phyloP scores from a whole-genome alignment of 176 grass and related monocot species.

The Neostapfia colusana region DNA sequence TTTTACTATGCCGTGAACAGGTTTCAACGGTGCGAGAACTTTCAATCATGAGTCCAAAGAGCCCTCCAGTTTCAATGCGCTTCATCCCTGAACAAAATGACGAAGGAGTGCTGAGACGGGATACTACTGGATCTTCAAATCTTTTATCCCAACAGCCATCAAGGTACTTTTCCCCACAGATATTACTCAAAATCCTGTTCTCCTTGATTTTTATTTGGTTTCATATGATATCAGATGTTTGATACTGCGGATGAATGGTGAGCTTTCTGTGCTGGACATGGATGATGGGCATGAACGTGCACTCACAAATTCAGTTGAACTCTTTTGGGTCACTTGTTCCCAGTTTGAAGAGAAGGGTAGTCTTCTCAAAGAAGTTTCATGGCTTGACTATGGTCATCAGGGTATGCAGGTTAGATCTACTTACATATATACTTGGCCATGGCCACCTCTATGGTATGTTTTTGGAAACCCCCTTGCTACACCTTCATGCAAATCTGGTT shows the following conservation, averaged over 20 bases:
- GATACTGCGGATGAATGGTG: constrained; percentile 90
- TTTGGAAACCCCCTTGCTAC: background rate
- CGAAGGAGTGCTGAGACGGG: constrained; percentile 44
- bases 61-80: constrained; percentile 84
- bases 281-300: constrained; percentile 89
- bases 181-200: constrained; percentile 20
- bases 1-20: constrained; percentile 46
- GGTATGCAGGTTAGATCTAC: constrained; percentile 88
- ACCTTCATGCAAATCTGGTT: constrained; percentile 34
- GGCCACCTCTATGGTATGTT: background rate
- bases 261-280: constrained; percentile 93
- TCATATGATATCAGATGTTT: constrained; percentile 73
- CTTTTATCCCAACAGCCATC: constrained; percentile 72
- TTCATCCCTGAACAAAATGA: constrained; percentile 76
- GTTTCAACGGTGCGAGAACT: constrained; percentile 93
- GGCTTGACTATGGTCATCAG: constrained; percentile 96
- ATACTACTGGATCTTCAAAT: constrained; percentile 48
- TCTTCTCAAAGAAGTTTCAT: constrained; percentile 99
- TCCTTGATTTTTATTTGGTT: constrained; percentile 38
- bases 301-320: constrained; percentile 88
- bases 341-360: constrained; percentile 83
- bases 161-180: constrained; percentile 55
- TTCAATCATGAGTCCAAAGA: constrained; percentile 98
- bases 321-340: constrained; percentile 92
- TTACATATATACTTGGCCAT: constrained; percentile 10